Base-by-base conservation (phyloP, 495 filamentous ascomycete species). In the Elaphomyces granulatus region DNA sequence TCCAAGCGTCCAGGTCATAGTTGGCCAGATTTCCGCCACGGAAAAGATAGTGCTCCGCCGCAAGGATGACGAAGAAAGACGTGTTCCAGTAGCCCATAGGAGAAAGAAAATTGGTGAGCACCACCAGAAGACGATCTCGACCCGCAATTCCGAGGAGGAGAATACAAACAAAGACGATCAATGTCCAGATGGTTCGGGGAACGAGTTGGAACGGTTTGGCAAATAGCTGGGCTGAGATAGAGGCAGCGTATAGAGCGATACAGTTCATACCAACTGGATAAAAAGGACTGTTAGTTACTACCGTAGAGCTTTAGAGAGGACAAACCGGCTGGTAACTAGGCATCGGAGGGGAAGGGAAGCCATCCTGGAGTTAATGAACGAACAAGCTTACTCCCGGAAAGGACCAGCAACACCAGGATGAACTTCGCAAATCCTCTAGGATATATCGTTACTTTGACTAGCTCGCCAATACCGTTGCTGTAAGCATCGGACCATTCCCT, bases 31-130 rank as follows among this genome's bases (percentile, higher is more conserved):
- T 63, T 34, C 59, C 58, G 16, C 60, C 60, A 12, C 76, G 67
- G 60, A 80, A 79, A 32, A 67, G 38, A 43, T 71, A 72, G 51
- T 81, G 73, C 43, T 81, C 77, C 8, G 56, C 53, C 43, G 76
- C 64, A 2, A 80, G 43, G 43, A 79, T 74, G 40, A 70, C 58
- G 23, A 71, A 68, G 50, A 71, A 76, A 1, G 62, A 63, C 9
- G 72, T 71, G 37, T 63, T 67, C 68, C 72, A 76, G 53, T 78
- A 79, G 4, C 74, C 71, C 15, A 79, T 56, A 23, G 77, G 49
- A 8, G 65, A 63, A 16, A 79, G 61, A 52, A 78, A 75, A 41
- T 75, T 64, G 47, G 70, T 56, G 2, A 69, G 48, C 14, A 61
- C 56, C n/a, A 47, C 51, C 7, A 53, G 47, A 0, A 71, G 49